Base-by-base conservation (phyloP, 2,329 filamentous ascomycete genomes). In the Aureobasidium uvarum region DNA sequence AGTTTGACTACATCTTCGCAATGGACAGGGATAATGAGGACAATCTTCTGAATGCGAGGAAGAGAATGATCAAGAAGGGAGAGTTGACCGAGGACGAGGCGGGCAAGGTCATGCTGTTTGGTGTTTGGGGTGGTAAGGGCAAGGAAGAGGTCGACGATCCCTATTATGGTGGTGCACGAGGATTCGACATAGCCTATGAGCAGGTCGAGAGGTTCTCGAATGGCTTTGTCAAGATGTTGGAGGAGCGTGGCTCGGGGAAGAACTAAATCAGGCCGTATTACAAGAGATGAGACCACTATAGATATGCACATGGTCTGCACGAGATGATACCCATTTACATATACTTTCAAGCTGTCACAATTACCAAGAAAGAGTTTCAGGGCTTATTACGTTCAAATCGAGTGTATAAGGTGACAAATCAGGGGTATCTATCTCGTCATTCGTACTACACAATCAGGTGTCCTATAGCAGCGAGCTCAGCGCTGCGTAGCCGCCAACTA, bases 1-100 rank as follows among this genome's bases (percentile, higher is more conserved):
- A 84, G 18, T 98, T 97, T 73, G 92, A 98, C 77, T 98, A 96
- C 78, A 87, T 99, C 67, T 87, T 99, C 66, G 93, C 91, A 67
- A 99, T 99, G 95, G 95, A 99, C 75, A 82, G 85, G 56, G 85
- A 87, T 52, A 98, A 98, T 75, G 80, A 96, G 51, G 81, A 83
- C 10, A 85, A 96, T 72, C 78, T 96, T 66, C 76, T 86, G 72
- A 81, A 86, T 39, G 77, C 88, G 73, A 81, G 85, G 69, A 71
- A 75, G 66, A 79, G 82, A 66, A 81, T 85, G 69, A 85, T 76
- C n/a, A 77, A 76, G 70, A 74, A 71, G 69, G 70, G 69, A 23
- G 71, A 72, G 33, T 51, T 74, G 45, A 68, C 36, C 3, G 68
- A 84, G 69, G 80, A 83, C 11, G 77, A 78, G n/a, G 81, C 41